A percentile compares a stretch with the other conserved stretches of the same genome.
phyloP scores from a whole-genome alignment of 768 basidiomycete genomes.

The Mycena leptocephala region DNA sequence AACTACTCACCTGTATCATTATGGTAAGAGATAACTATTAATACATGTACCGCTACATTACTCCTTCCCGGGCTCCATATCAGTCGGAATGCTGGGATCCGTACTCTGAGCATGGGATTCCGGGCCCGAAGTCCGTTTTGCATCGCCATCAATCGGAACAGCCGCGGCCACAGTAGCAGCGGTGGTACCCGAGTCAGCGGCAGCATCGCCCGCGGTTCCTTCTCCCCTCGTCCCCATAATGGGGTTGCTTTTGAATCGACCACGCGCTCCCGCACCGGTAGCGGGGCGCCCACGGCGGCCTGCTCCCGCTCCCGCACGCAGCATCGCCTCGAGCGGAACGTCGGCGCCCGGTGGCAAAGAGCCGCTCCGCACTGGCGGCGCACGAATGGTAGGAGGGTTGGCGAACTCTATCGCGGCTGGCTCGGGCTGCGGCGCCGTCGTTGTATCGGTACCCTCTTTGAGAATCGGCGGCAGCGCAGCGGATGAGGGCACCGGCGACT shows the following conservation, averaged over 20 bases:
- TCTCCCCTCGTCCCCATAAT: conserved; percentile 8
- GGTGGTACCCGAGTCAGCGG: not conserved
- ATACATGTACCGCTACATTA: conserved; percentile 26
- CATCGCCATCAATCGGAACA: conserved; percentile 19
- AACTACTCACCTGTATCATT: conserved; percentile 6
- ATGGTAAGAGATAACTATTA: conserved; percentile 6
- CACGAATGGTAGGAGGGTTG: not conserved
- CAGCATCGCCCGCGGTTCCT: not conserved
- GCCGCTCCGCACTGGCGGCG: conserved; percentile 4
- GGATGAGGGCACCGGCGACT: conserved; percentile 2
- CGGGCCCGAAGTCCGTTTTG: conserved; percentile 22
- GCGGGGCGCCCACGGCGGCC: conserved; percentile 23
- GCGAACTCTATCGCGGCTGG: conserved; percentile 17
- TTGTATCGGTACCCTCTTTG: conserved; percentile 14
- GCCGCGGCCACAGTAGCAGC: not conserved
- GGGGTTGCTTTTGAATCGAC: conserved; percentile 32
- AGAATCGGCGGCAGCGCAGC: conserved; percentile 25
- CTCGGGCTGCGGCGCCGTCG: conserved; percentile 25
- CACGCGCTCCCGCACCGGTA: conserved; percentile 2
- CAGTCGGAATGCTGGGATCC: not conserved
- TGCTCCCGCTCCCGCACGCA: conserved; percentile 31
- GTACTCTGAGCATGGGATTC: not conserved
- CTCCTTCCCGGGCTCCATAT: not conserved
- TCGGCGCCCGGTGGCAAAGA: conserved; percentile 27
- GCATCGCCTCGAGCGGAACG: conserved; percentile 33